Evolutionary conservation across 257 asterid genomes (phyloP).

Genomic region (Solanum corneliomulleri): DNA sequence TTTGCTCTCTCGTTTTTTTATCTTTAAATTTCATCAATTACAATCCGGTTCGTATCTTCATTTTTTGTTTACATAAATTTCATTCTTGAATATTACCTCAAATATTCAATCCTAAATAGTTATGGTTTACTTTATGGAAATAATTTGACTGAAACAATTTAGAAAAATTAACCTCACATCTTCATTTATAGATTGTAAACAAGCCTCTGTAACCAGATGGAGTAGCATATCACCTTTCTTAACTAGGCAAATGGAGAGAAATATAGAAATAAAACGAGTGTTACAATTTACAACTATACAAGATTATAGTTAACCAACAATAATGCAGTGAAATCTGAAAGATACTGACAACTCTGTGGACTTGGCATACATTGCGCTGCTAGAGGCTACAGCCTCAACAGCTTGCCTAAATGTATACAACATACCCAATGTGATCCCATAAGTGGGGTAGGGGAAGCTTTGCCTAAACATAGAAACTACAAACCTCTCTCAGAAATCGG

Average conservation of each 20-base stretch:
- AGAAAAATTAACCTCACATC: neutral
- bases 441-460: neutral
- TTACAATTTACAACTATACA: neutral
- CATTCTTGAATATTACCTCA: neutral
- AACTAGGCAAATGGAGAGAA: neutral
- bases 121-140: neutral
- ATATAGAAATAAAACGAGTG: neutral
- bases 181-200: neutral
- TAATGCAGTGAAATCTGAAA: neutral
- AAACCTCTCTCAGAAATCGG: conserved; percentile 18
- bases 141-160: neutral
- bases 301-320: neutral
- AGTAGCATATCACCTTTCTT: neutral
- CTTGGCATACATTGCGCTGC: neutral
- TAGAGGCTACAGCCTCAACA: neutral
- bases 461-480: neutral
- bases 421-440: neutral
- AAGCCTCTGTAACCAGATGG: neutral
- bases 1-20: neutral
- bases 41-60: neutral
- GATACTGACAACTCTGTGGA: neutral
- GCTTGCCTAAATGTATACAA: neutral
- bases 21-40: neutral
- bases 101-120: neutral
- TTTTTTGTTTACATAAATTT: neutral